Evolutionary conservation across 306 rosid genomes (phyloP), one percentile per base, ranked within the genome.

Genomic region (Dicorynia guianensis): DNA sequence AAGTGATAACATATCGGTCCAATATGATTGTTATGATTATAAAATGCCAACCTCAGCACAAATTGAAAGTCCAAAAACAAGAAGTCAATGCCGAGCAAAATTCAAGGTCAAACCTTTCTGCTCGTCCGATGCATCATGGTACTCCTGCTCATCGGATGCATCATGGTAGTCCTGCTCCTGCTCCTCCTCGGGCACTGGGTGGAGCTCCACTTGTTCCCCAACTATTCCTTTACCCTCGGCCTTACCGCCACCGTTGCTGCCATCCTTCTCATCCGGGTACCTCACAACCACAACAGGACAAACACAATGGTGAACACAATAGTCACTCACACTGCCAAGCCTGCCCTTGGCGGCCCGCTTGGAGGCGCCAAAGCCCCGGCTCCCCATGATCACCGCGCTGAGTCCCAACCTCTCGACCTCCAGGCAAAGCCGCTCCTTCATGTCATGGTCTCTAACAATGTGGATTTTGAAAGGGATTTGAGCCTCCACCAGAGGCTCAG

Each of bases 221-320:
- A 74, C 71, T 11, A 39, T 48, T 4, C 85, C 82, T 67, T 71
- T 81, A 53, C 76, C 60, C 20, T 50, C 68, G 4, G 18, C 44
- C 11, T 72, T 59, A 13, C 46, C 84, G 5, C 66, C 69, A 15
- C 25, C 60, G 46, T n/a, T 8, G 7, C 8, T 48, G 3, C 57
- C 76, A 9, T 79, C 85, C 67, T 80, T 88, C 0, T 88, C 96
- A 15, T 90, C 89, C 0, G 97, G 93, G 49, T 4, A 86, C 58
- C 98, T 76, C 0, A 95, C 96, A 8, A 95, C 96, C 44, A 95
- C 97, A 6, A 95, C 98, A 6, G 98, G 98, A 56, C 99, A 90
- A 6, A 92, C 89, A 67, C 96, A 95, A 63, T 92, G 99, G 35
- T 61, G 97, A 35, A 95, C 99, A 30, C 97, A 95, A 67, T 95